phyloP scores from a whole-genome alignment of 2,329 filamentous ascomycete genomes.

The Microdochium paspali region DNA sequence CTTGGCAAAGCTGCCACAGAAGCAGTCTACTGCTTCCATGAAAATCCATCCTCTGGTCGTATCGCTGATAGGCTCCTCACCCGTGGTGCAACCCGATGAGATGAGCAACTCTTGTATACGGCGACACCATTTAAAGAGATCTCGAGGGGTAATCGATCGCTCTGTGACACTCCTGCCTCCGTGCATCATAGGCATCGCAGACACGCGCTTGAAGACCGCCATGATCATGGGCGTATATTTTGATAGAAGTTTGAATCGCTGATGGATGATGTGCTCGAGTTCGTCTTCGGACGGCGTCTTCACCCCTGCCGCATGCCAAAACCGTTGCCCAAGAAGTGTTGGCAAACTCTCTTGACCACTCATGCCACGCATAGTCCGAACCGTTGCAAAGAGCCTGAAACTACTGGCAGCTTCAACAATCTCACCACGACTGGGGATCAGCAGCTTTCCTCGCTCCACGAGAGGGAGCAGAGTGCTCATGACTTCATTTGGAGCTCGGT shows the following conservation, averaged over 20 bases:
- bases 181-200: constrained; percentile 9
- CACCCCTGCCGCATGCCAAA: constrained; percentile 76
- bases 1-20: constrained; percentile 71
- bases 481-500: constrained; percentile 89
- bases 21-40: constrained; percentile 87
- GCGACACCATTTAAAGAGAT: constrained; percentile 86
- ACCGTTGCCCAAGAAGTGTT: constrained; percentile 69
- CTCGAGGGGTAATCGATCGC: constrained; percentile 46
- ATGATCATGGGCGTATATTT: constrained; percentile 52
- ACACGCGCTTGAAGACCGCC: constrained; percentile 40
- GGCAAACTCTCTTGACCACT: constrained; percentile 60
- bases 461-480: constrained; percentile 87
- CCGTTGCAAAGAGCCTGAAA: constrained; percentile 87
- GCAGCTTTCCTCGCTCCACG: constrained; percentile 82
- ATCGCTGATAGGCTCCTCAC: constrained; percentile 64
- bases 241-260: constrained; percentile 60
- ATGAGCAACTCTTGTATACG: constrained; percentile 60
- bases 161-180: constrained; percentile 10
- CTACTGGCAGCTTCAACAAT: constrained; percentile 71
- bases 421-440: constrained; percentile 84
- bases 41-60: constrained; percentile 74
- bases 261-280: constrained; percentile 62
- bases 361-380: constrained; percentile 65
- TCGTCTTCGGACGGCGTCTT: constrained; percentile 58
- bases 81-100: constrained; percentile 51